These are phyloP conservation scores for Prunus salicina DNA, from an alignment of 306 rosid genomes.

Conservation along the genomic window DNA sequence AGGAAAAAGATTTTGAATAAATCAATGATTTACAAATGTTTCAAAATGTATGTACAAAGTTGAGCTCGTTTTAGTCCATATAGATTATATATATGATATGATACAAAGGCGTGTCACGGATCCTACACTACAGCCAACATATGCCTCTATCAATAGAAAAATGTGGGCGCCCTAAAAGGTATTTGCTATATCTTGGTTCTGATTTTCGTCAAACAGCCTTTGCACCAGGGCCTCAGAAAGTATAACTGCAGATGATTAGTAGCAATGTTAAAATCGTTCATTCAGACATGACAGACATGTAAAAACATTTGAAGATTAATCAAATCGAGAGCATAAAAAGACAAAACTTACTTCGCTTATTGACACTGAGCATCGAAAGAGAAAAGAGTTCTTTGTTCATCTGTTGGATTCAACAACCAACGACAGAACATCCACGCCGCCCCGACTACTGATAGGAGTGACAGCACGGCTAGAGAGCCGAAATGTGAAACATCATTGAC, in stretches of 20 bases:
- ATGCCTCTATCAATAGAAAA: slow-evolving; percentile 14
- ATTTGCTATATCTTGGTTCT: background rate
- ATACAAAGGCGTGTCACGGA: slow-evolving; percentile 9
- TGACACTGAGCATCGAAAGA: slow-evolving; percentile 56
- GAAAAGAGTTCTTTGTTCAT: slow-evolving; percentile 68
- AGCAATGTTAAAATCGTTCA: no score
- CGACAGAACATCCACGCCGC: slow-evolving; percentile 82
- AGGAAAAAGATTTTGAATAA: background rate
- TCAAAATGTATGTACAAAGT: slow-evolving; percentile 28
- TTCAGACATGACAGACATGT: background rate
- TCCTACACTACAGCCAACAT: slow-evolving; percentile 1
- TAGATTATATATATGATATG: background rate
- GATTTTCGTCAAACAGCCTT: slow-evolving; percentile 5
- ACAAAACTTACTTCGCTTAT: slow-evolving; percentile 40
- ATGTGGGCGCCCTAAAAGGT: slow-evolving; percentile 4
- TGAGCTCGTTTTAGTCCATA: slow-evolving; percentile 3
- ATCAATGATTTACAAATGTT: slow-evolving; percentile 26
- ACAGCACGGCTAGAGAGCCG: slow-evolving; percentile 67
- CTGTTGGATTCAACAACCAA: slow-evolving; percentile 89
- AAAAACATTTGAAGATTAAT: background rate
- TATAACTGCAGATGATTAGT: slow-evolving; percentile 5
- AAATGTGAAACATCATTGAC: slow-evolving; percentile 83
- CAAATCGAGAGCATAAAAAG: background rate
- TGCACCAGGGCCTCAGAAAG: slow-evolving; percentile 18
- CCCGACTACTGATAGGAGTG: slow-evolving; percentile 81